These are phyloP conservation scores for Trichocomaceae sp. DNA, from an alignment of 2,329 filamentous ascomycete genomes.

Conservation along the genomic window DNA sequence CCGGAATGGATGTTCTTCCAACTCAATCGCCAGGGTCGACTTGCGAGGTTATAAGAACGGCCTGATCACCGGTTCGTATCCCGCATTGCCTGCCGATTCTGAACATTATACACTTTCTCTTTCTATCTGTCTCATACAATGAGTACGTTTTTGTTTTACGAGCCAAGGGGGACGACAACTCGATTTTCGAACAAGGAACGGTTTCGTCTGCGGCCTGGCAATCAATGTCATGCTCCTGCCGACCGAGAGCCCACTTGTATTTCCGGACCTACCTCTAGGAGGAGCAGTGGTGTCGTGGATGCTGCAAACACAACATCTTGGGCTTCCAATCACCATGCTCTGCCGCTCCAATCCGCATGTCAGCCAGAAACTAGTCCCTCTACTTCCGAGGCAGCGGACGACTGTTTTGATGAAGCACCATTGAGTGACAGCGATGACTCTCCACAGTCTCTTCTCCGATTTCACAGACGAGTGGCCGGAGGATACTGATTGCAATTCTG, in stretches of 20 bases:
- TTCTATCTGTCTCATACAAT: neutral
- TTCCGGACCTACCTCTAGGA: neutral
- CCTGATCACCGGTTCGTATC: neutral
- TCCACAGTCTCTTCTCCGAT: neutral
- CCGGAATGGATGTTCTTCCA: neutral
- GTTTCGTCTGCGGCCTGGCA: neutral
- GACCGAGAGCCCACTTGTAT: neutral
- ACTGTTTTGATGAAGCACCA: neutral
- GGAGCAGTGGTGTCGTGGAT: no score
- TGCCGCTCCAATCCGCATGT: neutral
- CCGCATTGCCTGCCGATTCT: neutral
- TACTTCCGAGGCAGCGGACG: neutral
- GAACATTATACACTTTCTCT: neutral
- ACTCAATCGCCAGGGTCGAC: neutral
- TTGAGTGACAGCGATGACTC: neutral
- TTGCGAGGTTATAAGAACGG: neutral
- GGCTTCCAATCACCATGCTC: neutral
- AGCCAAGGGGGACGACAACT: neutral
- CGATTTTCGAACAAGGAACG: constrained; percentile 3
- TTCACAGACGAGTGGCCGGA: neutral
- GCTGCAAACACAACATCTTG: neutral
- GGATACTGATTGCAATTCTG: neutral
- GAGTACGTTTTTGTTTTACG: neutral
- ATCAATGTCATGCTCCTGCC: neutral
- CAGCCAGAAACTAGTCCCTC: neutral